Evolutionary conservation across 2,329 filamentous ascomycete species (phyloP), one percentile per base, ranked within the genome.

Genomic region (Aspergillus sp.): DNA sequence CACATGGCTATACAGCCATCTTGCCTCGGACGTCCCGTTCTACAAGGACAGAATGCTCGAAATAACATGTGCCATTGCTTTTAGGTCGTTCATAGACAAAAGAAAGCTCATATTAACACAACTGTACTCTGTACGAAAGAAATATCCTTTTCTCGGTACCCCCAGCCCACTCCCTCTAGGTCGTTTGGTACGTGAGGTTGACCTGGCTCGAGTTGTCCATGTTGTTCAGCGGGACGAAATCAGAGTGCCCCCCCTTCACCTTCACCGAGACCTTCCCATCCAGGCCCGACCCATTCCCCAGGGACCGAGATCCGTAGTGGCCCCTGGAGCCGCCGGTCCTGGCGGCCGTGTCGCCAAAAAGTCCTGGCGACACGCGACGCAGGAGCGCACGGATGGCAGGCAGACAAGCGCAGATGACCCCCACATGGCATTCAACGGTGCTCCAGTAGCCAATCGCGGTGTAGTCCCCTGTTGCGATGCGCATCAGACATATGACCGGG

Each of bases 361-460:
- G 35, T n/a, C 55, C 59, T 22, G 73, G 73, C 42, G 69, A 71
- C 10, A 69, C 32, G 14, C 64, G 67, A n/a, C 71, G 65, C 24
- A 76, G 61, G 2, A 76, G 62, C 1, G 70, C 64, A 32, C 72
- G 69, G 14, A 76, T 60, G 1, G 65, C 64, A 0, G 66, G 66
- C 6, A 69, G 48, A 44, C 66, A 69, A 0, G 65, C 65, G 47
- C 65, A 67, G 42, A 69, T 64, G 16, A 69, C 53, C 3, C 64
- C 65, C 3, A 69, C 61, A 19, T 68, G 56, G 24, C 58, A 54
- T 55, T 69, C 66, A 47, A 69, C 61, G 2, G 64, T 66, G 47
- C 61, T 64, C 66, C 66, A 69, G 52, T 66, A 66, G 10, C 65
- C 64, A 16, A 66, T 33, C 3, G 35, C 36, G 16, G 65, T 62